Base-by-base conservation (phyloP, 2,329 filamentous ascomycete genomes). In the Pezicula carpinea region DNA sequence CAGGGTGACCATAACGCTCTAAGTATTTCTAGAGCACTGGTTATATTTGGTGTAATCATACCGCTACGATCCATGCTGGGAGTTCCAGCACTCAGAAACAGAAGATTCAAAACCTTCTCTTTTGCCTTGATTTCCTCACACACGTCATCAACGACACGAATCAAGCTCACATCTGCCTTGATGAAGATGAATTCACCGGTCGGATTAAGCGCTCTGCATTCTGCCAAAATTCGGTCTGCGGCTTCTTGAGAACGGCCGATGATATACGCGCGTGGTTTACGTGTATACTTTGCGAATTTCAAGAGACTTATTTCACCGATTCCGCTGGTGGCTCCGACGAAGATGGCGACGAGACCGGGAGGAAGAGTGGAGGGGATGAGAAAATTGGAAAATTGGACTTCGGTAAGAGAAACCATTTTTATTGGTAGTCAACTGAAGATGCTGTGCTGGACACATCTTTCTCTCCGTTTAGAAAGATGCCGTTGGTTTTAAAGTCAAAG, bases 1-100 rank as follows among this genome's bases (percentile, higher is more conserved):
- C 11, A 40, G 6, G 18, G 17, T 26, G 18, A 40, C 18, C n/a
- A 14, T 8, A n/a, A 13, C 38, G 4, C 8, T 26, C 6, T 40
- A n/a, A 13, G 4, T 38, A 10, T 4, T 5, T 14, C 41, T 19
- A 15, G 5, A 35, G n/a, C 17, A 33, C 14, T 33, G 13, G 8
- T 1, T 11, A 7, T 7, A 35, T 32, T 7, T 15, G 17, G 8
- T 22, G 14, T n/a, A n/a, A 32, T 19, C 43, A 39, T 40, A 48
- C 51, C 45, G 18, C 41, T 40, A 23, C 46, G 38, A 23, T 15
- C 36, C 21, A 52, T 36, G 33, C 54, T 51, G 49, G 73, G 63
- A 52, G 68, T 69, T 3, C 76, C 76, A 1, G 67, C 67, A 3
- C 69, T 75, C 40, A 79, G 65, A 59, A 79, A 77, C 0, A 81